Conservation (phyloP, 495 filamentous ascomycete genomes). For the Echria macrotheca region DNA sequence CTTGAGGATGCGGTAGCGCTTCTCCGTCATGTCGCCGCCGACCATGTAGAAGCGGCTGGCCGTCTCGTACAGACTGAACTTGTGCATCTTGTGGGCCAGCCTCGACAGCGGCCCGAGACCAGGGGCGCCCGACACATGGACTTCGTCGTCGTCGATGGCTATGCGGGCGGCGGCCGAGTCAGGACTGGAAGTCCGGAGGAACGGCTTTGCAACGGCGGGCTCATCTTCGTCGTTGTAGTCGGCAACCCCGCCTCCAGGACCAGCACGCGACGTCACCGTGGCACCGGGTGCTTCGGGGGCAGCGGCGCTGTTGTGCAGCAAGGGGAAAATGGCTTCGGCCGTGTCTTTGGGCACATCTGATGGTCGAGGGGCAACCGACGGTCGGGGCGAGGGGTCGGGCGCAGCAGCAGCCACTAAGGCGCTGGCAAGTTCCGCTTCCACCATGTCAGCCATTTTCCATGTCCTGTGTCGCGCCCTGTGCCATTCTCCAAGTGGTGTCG, state of each 20-base stretch:
- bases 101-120: constrained; percentile 25
- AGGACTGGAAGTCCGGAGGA: constrained; percentile 57
- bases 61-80: constrained; percentile 93
- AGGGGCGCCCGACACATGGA: constrained; percentile 23
- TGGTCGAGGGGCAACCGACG: neutral
- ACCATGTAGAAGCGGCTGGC: constrained; percentile 89
- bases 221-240: constrained; percentile 63
- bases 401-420: constrained; percentile 1
- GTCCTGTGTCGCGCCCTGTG: neutral
- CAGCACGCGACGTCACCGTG: constrained; percentile 18
- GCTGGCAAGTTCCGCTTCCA: constrained; percentile 17
- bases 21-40: constrained; percentile 82
- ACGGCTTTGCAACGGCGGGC: constrained; percentile 56
- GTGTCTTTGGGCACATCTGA: constrained; percentile 6
- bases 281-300: constrained; percentile 13
- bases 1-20: constrained; percentile 83
- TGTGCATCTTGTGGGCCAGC: constrained; percentile 81
- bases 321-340: constrained; percentile 33
- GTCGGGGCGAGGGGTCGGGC: neutral
- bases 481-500: too few relatives aligned
- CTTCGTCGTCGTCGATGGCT: constrained; percentile 43
- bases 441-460: constrained; percentile 16
- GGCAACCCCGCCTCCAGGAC: constrained; percentile 27
- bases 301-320: constrained; percentile 39
- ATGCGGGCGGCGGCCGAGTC: constrained; percentile 32